Conservation (phyloP, 441 rosid genomes). For the Isatis lusitanica region DNA sequence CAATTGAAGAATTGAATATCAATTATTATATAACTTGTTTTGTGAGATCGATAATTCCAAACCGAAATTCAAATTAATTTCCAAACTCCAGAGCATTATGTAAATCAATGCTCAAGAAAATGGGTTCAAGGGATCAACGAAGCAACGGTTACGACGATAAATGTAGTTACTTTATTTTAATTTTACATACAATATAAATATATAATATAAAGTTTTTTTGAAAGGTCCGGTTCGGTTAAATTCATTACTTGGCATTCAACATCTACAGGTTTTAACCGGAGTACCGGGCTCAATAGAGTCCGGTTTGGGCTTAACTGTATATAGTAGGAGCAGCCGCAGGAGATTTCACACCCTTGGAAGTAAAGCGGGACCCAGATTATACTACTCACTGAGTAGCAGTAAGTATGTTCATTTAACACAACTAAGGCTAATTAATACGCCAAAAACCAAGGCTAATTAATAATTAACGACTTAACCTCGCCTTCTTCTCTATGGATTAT, state of each 20-base stretch:
- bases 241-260: conserved; percentile 10
- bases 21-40: background rate
- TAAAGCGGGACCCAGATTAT: conserved; percentile 19
- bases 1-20: background rate
- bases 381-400: background rate
- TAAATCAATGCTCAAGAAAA: background rate
- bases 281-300: conserved; percentile 5
- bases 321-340: background rate
- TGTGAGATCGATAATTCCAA: background rate
- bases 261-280: conserved; percentile 4
- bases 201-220: background rate
- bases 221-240: background rate
- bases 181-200: background rate
- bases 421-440: background rate
- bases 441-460: too few species aligned
- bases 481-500: conserved; percentile 29
- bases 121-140: background rate
- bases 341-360: conserved; percentile 24
- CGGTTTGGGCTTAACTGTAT: background rate
- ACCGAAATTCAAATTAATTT: background rate
- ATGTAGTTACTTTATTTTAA: background rate
- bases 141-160: too few species aligned
- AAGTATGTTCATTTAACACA: conserved; percentile 1
- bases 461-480: conserved; percentile 16
- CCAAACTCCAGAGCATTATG: too few species aligned